phyloP scores from a whole-genome alignment of 129 eudicot species.

The Lonicera japonica region DNA sequence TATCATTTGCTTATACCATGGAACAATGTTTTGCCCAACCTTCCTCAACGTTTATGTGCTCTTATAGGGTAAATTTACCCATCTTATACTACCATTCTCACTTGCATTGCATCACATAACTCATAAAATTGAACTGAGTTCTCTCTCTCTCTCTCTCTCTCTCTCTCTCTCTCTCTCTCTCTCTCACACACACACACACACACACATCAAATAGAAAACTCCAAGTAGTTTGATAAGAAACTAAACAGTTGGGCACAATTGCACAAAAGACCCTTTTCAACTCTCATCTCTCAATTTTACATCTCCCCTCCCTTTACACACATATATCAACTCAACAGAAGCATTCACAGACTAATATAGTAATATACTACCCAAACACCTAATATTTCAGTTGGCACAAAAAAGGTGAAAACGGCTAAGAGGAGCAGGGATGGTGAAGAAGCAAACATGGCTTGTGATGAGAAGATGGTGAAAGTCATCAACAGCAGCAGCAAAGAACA shows the following conservation, averaged over 20 bases:
- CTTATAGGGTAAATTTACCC: too few species aligned
- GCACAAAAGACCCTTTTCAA: conserved; percentile 38
- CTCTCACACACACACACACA: too few species aligned
- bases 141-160: too few species aligned
- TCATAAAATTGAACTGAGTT: too few species aligned
- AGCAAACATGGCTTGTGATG: conserved; percentile 44
- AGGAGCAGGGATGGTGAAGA: conserved; percentile 51
- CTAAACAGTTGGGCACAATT: conserved; percentile 24
- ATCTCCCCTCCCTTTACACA: conserved; percentile 3
- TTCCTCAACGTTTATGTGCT: too few species aligned
- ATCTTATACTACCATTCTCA: too few species aligned
- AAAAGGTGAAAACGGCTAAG: conserved; percentile 40
- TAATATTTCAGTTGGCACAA: neutral
- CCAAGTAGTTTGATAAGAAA: too few species aligned
- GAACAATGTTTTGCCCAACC: too few species aligned
- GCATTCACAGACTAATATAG: neutral
- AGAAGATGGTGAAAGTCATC: conserved; percentile 40
- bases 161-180: too few species aligned
- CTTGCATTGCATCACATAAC: too few species aligned
- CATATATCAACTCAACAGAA: conserved; percentile 14
- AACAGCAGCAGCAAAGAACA: conserved; percentile 30
- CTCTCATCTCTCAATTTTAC: conserved; percentile 20
- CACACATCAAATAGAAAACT: too few species aligned
- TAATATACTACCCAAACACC: neutral
- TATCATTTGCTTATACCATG: too few species aligned